Base-by-base conservation (phyloP, 129 eudicot genomes). In the Artemisia tridentata region DNA sequence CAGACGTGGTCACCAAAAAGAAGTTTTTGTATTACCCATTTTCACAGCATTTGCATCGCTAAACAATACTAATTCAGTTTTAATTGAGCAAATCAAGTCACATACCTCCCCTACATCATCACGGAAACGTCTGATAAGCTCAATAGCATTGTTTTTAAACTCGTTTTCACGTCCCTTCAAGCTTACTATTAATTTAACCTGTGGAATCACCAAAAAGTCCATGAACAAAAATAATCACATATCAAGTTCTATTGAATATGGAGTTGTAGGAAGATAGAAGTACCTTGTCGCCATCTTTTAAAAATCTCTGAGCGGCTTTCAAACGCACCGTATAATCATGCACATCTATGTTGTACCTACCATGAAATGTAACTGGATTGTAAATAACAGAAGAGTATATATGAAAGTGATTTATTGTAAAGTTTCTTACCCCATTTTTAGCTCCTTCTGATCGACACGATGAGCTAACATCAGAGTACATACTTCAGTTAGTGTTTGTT, bases 241-340 rank as follows among this genome's bases (percentile, higher is more conserved):
- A 18, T 46, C 46, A 77, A 59, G 14, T 29, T 7, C 10, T 38
- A 69, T 23, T 51, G 4, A n/a, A 80, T 10, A 23, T 67, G 53
- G 11, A n/a, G 16, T 53, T 34, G 34, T 60, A 14, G 50, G 69
- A 68, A 58, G 68, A 41, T 46, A 57, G 38, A 77, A 77, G 50
- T 54, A 92, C 98, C 96, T 87, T 92, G 72, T 92, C 98, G 21
- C 98, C 98, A 48, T 87, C 95, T 68, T 80, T 87, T 78, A 92
- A 65, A 71, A 92, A 92, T 72, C 77, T 92, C 81, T 74, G 65
- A 60, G 96, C 96, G 34, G 98, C 96, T 80, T 70, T 89, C 80
- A 92, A 73, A 4, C 98, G 95, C 54, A 92, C 98, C 0, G 95
- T 63, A 63, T 92, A 92, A 85, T 92, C 98, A 69, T 92, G 98